Evolutionary conservation across 2,329 filamentous ascomycete species (phyloP), one percentile per base, ranked within the genome.

Genomic region (Alternaria hordeiaustralica): DNA sequence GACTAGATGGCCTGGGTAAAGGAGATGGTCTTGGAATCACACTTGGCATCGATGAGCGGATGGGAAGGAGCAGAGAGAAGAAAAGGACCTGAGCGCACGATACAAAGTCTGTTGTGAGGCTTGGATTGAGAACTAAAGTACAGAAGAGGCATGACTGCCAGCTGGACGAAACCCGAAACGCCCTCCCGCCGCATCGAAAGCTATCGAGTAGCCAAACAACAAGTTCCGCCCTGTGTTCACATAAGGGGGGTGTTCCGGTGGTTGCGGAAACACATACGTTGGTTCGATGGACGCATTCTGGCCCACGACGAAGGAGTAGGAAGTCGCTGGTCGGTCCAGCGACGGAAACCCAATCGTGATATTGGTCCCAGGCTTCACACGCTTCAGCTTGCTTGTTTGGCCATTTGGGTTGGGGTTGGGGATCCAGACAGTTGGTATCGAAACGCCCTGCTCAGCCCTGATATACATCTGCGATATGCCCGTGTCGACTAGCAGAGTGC

Each of bases 391-490:
- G 55, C 71, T 73, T 13, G 70, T 63, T 46, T 64, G 58, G 6
- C 74, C 71, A 13, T 75, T 61, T 13, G 60, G 64, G 53, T 78
- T 78, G 8, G 77, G 77, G 23, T 79, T 78, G 2, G 63, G 72
- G 12, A 79, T 71, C 30, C 69, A 68, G 6, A 78, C 58, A 25
- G 69, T 73, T 8, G 77, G 77, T 36, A 76, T 74, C 8, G 67
- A 61, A 12, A 71, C 64, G 10, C 69, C 70, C 13, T 70, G 69
- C 5, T 74, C 74, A 15, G 75, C 69, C 43, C 76, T 66, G 46
- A 78, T 71, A 44, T 79, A 79, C 78, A 79, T 79, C 21, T 79
- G 75, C 5, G 70, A 45, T 54, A 79, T 75, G 9, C 77, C 77
- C 4, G 75, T 78, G 50, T 79, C 78, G 21, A 79, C 66, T 5